Evolutionary conservation across 169 alveolate genomes (phyloP).

Genomic region (Ichthyophthirius multifiliis): DNA sequence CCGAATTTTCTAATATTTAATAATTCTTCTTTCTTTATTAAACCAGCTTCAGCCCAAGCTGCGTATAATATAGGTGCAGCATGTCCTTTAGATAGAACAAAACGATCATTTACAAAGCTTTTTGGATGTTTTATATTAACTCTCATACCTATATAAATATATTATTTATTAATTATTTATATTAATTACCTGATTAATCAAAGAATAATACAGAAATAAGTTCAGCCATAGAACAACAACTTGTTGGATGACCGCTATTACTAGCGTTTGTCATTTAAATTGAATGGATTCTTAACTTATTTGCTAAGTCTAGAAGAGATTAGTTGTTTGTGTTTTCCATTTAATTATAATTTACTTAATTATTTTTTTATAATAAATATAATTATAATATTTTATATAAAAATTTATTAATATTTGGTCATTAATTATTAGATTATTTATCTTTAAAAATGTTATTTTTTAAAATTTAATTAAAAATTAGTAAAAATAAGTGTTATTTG

Average conservation of each 20-base stretch:
- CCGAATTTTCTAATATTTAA: slow-evolving; percentile 51
- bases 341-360: too few species aligned
- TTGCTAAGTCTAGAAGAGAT: slow-evolving; percentile 14
- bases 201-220: slow-evolving; percentile 56
- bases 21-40: slow-evolving; percentile 28
- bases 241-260: slow-evolving; percentile 66
- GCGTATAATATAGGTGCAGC: slow-evolving; percentile 73
- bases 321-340: too few species aligned
- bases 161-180: too few species aligned
- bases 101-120: slow-evolving; percentile 48
- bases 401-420: too few species aligned
- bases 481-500: too few species aligned
- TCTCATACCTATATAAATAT: slow-evolving; percentile 43
- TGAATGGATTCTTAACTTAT: slow-evolving; percentile 47
- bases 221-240: slow-evolving; percentile 70
- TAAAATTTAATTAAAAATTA: too few species aligned
- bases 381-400: too few species aligned
- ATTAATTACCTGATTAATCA: slow-evolving; percentile 51
- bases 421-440: too few species aligned
- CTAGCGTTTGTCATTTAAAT: slow-evolving; percentile 55
- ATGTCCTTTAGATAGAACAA: slow-evolving; percentile 65
- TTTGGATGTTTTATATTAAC: slow-evolving; percentile 34
- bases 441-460: too few species aligned
- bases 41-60: slow-evolving; percentile 65
- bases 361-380: too few species aligned